These are phyloP conservation scores for Oryza meridionalis DNA, from an alignment of 176 grass and related monocot genomes.

Conservation along the genomic window DNA sequence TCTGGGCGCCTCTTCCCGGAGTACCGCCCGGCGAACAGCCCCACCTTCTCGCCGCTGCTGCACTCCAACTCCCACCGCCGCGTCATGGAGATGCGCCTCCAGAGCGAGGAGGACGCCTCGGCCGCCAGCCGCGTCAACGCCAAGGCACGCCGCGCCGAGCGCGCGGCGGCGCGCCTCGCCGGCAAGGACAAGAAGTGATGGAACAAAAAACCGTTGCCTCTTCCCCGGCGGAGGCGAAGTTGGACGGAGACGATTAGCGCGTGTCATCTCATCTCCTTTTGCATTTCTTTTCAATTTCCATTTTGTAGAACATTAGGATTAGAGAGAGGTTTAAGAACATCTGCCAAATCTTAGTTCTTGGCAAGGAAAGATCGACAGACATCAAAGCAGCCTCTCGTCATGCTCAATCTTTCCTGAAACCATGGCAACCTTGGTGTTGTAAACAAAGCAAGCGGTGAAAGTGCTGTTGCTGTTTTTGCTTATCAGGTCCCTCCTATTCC, in stretches of 20 bases:
- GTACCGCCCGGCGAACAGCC: constrained; percentile 86
- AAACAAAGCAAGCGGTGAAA: constrained; percentile 8
- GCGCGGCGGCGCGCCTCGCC: constrained; percentile 34
- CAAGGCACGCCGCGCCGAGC: constrained; percentile 42
- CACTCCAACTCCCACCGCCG: constrained; percentile 94
- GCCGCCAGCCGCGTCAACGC: not conserved
- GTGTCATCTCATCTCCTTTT: constrained; percentile 16
- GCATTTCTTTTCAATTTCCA: constrained; percentile 27
- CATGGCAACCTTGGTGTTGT: constrained; percentile 1
- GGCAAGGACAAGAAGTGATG: constrained; percentile 24
- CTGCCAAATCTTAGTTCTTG: constrained; percentile 18
- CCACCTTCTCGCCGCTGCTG: constrained; percentile 63
- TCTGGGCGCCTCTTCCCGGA: constrained; percentile 76
- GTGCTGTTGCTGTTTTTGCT: constrained; percentile 20
- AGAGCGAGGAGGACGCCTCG: constrained; percentile 13
- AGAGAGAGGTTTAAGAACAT: constrained; percentile 32
- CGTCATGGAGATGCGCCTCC: constrained; percentile 73
- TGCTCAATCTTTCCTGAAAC: constrained; percentile 31
- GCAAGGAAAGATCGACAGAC: not conserved
- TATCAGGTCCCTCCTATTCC: not conserved
- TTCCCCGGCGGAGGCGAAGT: not conserved
- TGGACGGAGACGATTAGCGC: constrained; percentile 31
- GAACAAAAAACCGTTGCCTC: not conserved
- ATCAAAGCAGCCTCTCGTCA: not conserved
- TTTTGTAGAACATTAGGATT: constrained; percentile 51